Evolutionary conservation across 306 rosid species (phyloP), one percentile per base, ranked within the genome.

Genomic region (Trichosanthes cucumerina): DNA sequence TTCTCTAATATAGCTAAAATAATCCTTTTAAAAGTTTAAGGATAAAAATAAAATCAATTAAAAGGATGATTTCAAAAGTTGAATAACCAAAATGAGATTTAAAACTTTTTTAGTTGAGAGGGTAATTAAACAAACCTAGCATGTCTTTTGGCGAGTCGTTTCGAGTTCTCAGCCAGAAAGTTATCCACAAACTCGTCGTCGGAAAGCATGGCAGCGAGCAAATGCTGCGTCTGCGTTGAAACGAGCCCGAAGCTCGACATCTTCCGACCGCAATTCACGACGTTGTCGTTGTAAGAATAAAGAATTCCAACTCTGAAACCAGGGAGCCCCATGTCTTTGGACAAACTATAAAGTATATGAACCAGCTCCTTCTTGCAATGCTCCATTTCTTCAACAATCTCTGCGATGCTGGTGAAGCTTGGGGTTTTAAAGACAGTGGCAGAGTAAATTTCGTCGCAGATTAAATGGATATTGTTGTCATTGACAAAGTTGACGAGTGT

Each of bases 161-260:
- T 82, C 0, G 89, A 58, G 86, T 87, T 95, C 34, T 91, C 92
- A 4, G 8, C 16, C 1, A 95, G 82, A 74, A 86, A 92, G 0
- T 44, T 77, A 0, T 77, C 80, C 0, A 95, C 88, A 63, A 95
- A 95, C 0, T 73, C 81, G 0, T 91, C 89, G 39, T 95, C 97
- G 0, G 77, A 80, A 23, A 95, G 96, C 97, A 95, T 87, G 3
- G 89, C 33, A 0, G 96, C 88, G 4, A 95, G 81, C 79, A 95
- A 77, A 56, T 86, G 83, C 28, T 95, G 98, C 43, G 97, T 95
- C 36, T 92, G 91, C 0, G 98, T 83, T 0, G 97, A 95, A 9
- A 95, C 90, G 18, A 95, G 62, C 2, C 98, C 97, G 11, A 95
- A 95, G n/a, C 98, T 95, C 3, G 98, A 95, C 98, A 95, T 95